These are phyloP conservation scores for Monilinia aucupariae DNA, from an alignment of 2,329 filamentous ascomycete species.

Conservation along the genomic window DNA sequence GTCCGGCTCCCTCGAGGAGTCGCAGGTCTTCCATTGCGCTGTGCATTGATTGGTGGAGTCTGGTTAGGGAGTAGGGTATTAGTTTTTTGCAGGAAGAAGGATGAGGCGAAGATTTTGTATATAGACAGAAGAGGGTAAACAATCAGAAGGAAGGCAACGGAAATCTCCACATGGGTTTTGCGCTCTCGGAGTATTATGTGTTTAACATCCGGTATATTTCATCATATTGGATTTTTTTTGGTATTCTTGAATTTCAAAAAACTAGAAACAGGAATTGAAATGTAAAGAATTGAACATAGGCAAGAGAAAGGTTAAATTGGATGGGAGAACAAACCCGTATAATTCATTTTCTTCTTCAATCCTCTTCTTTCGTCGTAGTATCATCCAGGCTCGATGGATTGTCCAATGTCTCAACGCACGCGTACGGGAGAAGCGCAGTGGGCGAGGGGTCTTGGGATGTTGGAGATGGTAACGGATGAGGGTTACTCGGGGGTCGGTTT, in stretches of 20 bases:
- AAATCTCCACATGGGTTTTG: constrained; percentile 15
- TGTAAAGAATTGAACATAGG: not conserved
- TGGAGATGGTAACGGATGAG: constrained; percentile 65
- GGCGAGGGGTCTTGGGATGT: constrained; percentile 64
- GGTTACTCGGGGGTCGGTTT: constrained; percentile 37
- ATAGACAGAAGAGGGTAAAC: not conserved
- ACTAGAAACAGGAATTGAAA: not conserved
- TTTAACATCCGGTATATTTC: constrained; percentile 15
- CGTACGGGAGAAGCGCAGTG: constrained; percentile 82
- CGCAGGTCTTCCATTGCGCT: constrained; percentile 80
- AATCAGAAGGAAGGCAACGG: constrained; percentile 16
- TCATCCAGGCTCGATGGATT: constrained; percentile 91
- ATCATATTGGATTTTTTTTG: constrained; percentile 1
- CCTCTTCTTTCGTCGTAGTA: constrained; percentile 67
- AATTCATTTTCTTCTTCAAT: constrained; percentile 63
- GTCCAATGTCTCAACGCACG: constrained; percentile 95
- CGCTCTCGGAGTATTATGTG: constrained; percentile 14
- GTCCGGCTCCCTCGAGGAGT: constrained; percentile 48
- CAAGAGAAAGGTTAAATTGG: not conserved
- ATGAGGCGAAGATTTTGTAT: not conserved
- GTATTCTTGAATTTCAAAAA: constrained; percentile 3
- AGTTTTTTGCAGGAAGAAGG: not conserved
- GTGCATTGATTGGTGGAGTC: constrained; percentile 73
- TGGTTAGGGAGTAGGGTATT: constrained; percentile 9
- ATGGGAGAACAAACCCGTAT: constrained; percentile 48